Percentiles rank a stretch among this genome's conserved stretches.
Conservation (phyloP, 169 alveolate genomes). For the Plasmodium relictum region DNA sequence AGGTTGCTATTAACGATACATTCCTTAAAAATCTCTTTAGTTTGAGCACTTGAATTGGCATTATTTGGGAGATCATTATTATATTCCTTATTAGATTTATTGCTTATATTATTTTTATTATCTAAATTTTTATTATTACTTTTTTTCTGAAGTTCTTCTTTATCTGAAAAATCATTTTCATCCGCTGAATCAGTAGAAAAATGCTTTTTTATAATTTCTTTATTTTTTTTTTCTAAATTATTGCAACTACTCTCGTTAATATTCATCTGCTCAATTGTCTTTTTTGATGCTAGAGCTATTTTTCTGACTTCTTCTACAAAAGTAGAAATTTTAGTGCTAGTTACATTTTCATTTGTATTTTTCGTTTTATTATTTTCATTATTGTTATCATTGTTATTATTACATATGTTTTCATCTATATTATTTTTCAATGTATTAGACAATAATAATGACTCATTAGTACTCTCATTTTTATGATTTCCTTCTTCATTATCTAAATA, state of each 20-base stretch:
- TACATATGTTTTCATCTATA: not conserved
- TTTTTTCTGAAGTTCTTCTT: slow-evolving; percentile 27
- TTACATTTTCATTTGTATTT: slow-evolving; percentile 16
- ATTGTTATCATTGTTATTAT: not conserved
- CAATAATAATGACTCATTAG: not conserved
- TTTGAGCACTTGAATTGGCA: not conserved
- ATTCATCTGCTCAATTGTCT: slow-evolving; percentile 67
- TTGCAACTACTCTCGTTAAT: slow-evolving; percentile 28
- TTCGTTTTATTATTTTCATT: not conserved
- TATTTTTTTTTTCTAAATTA: slow-evolving; percentile 56
- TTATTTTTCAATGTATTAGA: slow-evolving; percentile 4
- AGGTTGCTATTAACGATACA: not conserved
- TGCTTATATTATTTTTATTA: not conserved
- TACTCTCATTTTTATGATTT: not conserved
- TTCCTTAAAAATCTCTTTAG: not conserved
- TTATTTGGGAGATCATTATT: slow-evolving; percentile 1
- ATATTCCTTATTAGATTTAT: not conserved
- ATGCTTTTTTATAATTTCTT: slow-evolving; percentile 63
- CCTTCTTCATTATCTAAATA: slow-evolving; percentile 46
- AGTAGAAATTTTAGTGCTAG: slow-evolving; percentile 18
- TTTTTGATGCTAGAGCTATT: slow-evolving; percentile 64
- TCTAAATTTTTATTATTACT: not conserved
- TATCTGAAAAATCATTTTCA: slow-evolving; percentile 36
- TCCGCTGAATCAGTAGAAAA: slow-evolving; percentile 69
- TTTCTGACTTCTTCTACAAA: slow-evolving; percentile 53